A percentile compares a stretch with the other conserved stretches of the same genome.
Conservation (phyloP, 768 basidiomycete genomes). For the Leccinum subgranulosum region DNA sequence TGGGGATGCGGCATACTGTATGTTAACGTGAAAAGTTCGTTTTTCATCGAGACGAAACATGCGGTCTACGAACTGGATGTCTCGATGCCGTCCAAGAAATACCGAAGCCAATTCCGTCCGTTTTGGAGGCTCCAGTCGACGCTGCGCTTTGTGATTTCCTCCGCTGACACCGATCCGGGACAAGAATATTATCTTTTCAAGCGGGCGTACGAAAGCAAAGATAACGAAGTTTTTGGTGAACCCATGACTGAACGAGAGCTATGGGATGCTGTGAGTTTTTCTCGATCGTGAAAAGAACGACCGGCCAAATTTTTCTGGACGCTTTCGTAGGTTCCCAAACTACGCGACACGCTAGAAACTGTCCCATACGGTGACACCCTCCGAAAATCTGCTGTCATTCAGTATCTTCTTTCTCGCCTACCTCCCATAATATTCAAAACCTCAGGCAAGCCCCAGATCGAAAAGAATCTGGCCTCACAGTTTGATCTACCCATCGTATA, state of each 20-base stretch:
- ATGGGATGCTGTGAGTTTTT: constrained; percentile 25
- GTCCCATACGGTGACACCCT: constrained; percentile 19
- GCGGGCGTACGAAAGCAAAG: constrained; percentile 21
- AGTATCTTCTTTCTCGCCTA: constrained; percentile 12
- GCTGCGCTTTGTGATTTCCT: constrained; percentile 45
- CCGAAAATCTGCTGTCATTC: constrained; percentile 19
- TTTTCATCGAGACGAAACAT: constrained; percentile 61
- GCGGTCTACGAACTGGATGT: constrained; percentile 59
- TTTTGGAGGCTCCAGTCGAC: constrained; percentile 53
- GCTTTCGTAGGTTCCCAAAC: constrained; percentile 17
- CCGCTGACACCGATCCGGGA: constrained; percentile 21
- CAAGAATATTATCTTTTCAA: constrained; percentile 37
- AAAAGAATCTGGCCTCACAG: background rate
- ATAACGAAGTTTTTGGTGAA: constrained; percentile 14
- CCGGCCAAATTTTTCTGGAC: background rate
- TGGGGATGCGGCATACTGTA: constrained; percentile 1
- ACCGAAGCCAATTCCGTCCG: constrained; percentile 38
- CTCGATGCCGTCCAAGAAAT: constrained; percentile 40
- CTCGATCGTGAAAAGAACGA: background rate
- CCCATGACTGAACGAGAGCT: constrained; percentile 23
- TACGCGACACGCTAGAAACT: constrained; percentile 21
- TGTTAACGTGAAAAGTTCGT: constrained; percentile 40
- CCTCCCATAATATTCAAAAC: constrained; percentile 14
- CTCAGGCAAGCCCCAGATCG: background rate
- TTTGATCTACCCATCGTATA: constrained; percentile 3